Evolutionary conservation across 176 grass and related monocot genomes (phyloP), one percentile per base, ranked within the genome.

Genomic region (Carex parvula): DNA sequence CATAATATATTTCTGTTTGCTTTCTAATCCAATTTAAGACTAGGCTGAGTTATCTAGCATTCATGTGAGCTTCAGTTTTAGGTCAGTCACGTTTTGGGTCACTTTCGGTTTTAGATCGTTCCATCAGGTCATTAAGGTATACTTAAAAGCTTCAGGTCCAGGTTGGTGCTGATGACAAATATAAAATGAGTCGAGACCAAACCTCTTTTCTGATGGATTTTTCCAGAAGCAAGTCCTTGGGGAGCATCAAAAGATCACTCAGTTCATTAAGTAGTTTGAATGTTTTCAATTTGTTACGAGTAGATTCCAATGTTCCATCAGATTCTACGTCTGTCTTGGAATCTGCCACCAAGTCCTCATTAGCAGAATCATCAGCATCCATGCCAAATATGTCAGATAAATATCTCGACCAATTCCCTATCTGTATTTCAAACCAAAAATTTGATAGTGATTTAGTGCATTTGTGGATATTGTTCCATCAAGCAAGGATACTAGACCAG

Each of bases 201-300:
- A 93, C 97, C 93, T 99, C 97, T 88, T 94, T 94, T 62, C 97
- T 90, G 80, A 92, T 88, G 21, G 89, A 76, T 44, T 78, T 94
- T 12, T 99, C 91, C 14, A 94, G 60, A 89, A 99, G 93, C 89
- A 99, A 89, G 50, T 99, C 97, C 88, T 99, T 99, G 0, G 97
- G 97, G 8, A 99, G 93, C 93, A 99, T 99, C 60, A 99, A 82
- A 89, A 99, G 90, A 90, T 95, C 97, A 84, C 91, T 95, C 64
- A 99, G 75, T 73, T 90, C 91, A 75, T 91, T 96, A 15, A 95
- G 86, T 12, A 99, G 84, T 65, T 83, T 70, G 77, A 99, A 99
- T 80, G 86, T 81, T 78, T 80, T 82, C 33, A 79, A 85, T 85
- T 80, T 83, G 5, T 53, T 68, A 57, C 11, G 63, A 80, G 46